Conservation (phyloP, 257 asterid species). For the Hygrophila difformis region DNA sequence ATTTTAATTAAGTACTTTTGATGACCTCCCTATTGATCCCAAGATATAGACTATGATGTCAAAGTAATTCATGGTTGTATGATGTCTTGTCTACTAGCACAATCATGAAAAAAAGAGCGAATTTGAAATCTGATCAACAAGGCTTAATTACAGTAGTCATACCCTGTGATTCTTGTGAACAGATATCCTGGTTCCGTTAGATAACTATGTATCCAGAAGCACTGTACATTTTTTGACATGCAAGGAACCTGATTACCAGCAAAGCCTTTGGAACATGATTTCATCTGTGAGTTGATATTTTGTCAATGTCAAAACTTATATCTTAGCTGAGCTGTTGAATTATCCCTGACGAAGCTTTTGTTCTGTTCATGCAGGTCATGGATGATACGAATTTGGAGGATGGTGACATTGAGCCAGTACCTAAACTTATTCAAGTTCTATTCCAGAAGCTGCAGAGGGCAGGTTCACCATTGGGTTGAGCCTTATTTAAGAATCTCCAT, state of each 20-base stretch:
- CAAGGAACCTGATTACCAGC: slow-evolving; percentile 97
- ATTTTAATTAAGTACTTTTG: no score
- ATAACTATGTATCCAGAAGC: slow-evolving; percentile 90
- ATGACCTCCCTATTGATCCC: no score
- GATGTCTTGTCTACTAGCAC: no score
- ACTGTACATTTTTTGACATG: slow-evolving; percentile 79
- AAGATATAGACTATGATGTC: no score
- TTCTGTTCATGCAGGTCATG: slow-evolving; percentile 65
- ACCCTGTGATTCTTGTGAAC: slow-evolving; percentile 15
- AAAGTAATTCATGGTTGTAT: no score
- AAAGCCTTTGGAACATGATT: slow-evolving; percentile 93
- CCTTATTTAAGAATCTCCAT: slow-evolving; percentile 68
- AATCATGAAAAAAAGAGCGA: no score
- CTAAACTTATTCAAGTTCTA: slow-evolving; percentile 89
- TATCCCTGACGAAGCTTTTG: slow-evolving; percentile 10
- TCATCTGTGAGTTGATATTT: slow-evolving; percentile 58
- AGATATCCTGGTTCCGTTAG: slow-evolving; percentile 95
- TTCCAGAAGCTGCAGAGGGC: slow-evolving; percentile 92
- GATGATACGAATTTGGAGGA: slow-evolving; percentile 84
- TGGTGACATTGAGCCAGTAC: slow-evolving; percentile 95
- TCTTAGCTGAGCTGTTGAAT: slow-evolving; percentile 6
- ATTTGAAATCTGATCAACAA: neutral
- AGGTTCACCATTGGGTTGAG: slow-evolving; percentile 96
- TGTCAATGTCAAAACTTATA: slow-evolving; percentile 4
- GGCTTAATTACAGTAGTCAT: slow-evolving; percentile 1